These are phyloP conservation scores for Udeniomyces megalosporus DNA, from an alignment of 768 basidiomycete species.

Conservation along the genomic window DNA sequence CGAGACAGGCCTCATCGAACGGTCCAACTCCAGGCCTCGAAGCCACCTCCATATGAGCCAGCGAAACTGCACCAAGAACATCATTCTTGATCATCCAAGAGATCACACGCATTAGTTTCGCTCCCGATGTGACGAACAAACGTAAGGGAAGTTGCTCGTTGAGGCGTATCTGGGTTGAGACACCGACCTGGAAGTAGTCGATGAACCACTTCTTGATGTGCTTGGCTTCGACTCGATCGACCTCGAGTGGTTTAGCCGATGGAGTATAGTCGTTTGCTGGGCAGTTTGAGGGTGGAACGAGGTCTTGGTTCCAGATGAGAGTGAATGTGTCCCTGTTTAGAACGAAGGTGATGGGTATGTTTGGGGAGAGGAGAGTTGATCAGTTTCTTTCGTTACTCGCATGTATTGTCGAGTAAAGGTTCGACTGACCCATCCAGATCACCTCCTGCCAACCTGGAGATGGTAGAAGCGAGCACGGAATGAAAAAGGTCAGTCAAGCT, in stretches of 20 bases:
- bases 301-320: constrained; percentile 1
- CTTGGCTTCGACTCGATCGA: background rate
- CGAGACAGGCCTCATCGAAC: background rate
- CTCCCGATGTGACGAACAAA: too few species aligned
- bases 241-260: background rate
- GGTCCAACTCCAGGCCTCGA: background rate
- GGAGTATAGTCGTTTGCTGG: background rate
- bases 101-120: background rate
- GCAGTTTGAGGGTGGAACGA: background rate
- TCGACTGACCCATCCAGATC: background rate
- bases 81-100: background rate
- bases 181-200: constrained; percentile 1
- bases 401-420: too few species aligned
- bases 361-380: too few species aligned
- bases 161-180: background rate
- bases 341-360: too few species aligned
- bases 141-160: background rate
- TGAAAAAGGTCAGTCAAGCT: too few species aligned
- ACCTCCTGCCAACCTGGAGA: constrained; percentile 4
- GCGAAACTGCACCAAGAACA: background rate
- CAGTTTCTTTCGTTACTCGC: too few species aligned
- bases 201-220: constrained; percentile 13
- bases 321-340: constrained; percentile 4
- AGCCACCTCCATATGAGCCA: constrained; percentile 2
- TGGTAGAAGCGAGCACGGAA: too few species aligned